These are phyloP conservation scores for Aspergillus heteromorphus DNA, from an alignment of 495 filamentous ascomycete genomes.

Conservation along the genomic window DNA sequence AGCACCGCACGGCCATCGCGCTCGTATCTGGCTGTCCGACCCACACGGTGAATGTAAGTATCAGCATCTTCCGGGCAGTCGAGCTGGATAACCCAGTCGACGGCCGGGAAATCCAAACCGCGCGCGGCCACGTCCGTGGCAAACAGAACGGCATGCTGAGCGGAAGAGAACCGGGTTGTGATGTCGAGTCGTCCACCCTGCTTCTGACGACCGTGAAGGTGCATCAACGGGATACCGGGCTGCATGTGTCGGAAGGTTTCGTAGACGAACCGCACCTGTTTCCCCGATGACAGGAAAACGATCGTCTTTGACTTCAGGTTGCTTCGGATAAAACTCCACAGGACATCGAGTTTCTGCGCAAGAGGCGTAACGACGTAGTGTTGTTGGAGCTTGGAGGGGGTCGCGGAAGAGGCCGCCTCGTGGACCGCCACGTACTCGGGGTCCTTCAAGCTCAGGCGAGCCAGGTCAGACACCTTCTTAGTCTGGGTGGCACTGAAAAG, in stretches of 20 bases:
- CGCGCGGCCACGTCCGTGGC: constrained; percentile 92
- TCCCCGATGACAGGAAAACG: constrained; percentile 89
- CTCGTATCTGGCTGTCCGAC: constrained; percentile 90
- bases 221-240: constrained; percentile 89
- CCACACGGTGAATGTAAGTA: constrained; percentile 96
- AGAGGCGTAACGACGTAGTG: constrained; percentile 84
- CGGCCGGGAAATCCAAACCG: constrained; percentile 91
- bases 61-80: constrained; percentile 96
- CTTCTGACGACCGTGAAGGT: constrained; percentile 92
- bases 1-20: constrained; percentile 80
- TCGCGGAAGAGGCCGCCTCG: constrained; percentile 73
- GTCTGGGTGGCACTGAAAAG: constrained; percentile 97
- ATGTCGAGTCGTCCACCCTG: constrained; percentile 83
- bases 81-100: constrained; percentile 95
- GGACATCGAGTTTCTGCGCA: constrained; percentile 79
- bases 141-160: constrained; percentile 81
- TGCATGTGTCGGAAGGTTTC: constrained; percentile 91
- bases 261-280: constrained; percentile 93
- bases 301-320: constrained; percentile 90
- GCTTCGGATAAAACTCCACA: constrained; percentile 85
- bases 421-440: constrained; percentile 95
- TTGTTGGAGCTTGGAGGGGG: constrained; percentile 78
- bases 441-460: constrained; percentile 77
- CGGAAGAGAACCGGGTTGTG: constrained; percentile 68
- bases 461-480: constrained; percentile 86